Evolutionary conservation across 2,329 filamentous ascomycete genomes (phyloP).

Genomic region (Colletotrichum theobromicola): DNA sequence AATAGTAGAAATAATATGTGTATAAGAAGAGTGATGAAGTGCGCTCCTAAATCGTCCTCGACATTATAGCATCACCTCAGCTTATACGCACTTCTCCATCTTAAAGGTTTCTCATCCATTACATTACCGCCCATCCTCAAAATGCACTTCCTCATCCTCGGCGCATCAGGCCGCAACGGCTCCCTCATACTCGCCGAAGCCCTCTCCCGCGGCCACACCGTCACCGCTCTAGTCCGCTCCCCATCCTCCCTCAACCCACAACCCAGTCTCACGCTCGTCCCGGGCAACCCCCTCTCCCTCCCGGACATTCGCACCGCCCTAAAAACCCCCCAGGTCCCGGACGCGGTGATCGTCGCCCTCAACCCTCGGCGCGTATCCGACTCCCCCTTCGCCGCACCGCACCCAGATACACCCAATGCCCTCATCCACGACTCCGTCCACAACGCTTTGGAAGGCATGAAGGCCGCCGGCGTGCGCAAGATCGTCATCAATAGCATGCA

Average conservation of each 20-base stretch:
- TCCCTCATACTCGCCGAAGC: slow-evolving; percentile 44
- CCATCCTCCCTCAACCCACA: slow-evolving; percentile 33
- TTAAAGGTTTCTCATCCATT: background rate
- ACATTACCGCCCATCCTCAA: background rate
- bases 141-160: slow-evolving; percentile 53
- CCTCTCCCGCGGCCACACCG: slow-evolving; percentile 42
- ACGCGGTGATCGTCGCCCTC: slow-evolving; percentile 54
- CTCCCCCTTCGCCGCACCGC: slow-evolving; percentile 49
- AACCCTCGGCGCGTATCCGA: slow-evolving; percentile 49
- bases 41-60: background rate
- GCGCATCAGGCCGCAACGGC: slow-evolving; percentile 53
- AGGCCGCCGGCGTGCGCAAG: slow-evolving; percentile 37
- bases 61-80: background rate
- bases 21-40: background rate
- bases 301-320: slow-evolving; percentile 40
- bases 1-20: background rate
- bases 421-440: slow-evolving; percentile 51
- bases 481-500: slow-evolving; percentile 56
- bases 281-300: slow-evolving; percentile 40
- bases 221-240: slow-evolving; percentile 52
- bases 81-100: background rate
- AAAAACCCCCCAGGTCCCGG: slow-evolving; percentile 21
- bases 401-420: slow-evolving; percentile 40
- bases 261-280: slow-evolving; percentile 40
- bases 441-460: slow-evolving; percentile 41